phyloP scores from a whole-genome alignment of 2,329 filamentous ascomycete species.

The Cladophialophora immunda region DNA sequence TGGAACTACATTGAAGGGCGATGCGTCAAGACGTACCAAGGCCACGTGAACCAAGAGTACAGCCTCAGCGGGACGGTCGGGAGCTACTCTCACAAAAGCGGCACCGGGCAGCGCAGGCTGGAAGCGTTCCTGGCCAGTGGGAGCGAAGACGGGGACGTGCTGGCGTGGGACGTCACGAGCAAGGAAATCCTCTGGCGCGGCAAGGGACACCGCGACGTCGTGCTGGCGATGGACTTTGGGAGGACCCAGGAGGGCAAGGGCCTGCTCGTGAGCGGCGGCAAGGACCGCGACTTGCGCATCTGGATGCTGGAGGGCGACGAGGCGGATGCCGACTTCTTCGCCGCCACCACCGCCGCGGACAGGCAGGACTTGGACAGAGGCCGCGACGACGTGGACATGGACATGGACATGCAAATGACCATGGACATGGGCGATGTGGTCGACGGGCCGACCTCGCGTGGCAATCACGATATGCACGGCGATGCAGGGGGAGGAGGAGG shows the following conservation, averaged over 20 bases:
- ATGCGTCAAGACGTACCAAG: constrained; percentile 97
- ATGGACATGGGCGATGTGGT: constrained; percentile 26
- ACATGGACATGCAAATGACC: constrained; percentile 28
- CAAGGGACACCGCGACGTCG: constrained; percentile 64
- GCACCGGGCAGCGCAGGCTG: constrained; percentile 4
- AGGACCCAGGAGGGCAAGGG: constrained; percentile 50
- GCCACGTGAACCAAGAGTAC: constrained; percentile 83
- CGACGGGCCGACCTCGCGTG: constrained; percentile 4
- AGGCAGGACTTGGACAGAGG: constrained; percentile 5
- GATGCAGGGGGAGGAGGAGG: neutral
- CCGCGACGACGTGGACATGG: constrained; percentile 24
- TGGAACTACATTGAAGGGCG: constrained; percentile 95
- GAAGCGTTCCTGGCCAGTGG: constrained; percentile 78
- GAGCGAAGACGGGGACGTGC: constrained; percentile 84
- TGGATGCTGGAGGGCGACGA: constrained; percentile 36
- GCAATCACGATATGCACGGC: constrained; percentile 1
- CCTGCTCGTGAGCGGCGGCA: constrained; percentile 40
- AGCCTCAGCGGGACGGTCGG: constrained; percentile 88
- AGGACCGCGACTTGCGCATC: constrained; percentile 37
- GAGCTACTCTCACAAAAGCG: constrained; percentile 57
- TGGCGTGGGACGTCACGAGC: constrained; percentile 89
- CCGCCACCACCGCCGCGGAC: neutral
- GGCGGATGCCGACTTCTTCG: constrained; percentile 8
- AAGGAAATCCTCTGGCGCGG: constrained; percentile 81
- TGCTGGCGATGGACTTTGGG: constrained; percentile 66